Percentiles rank a stretch among this genome's conserved stretches.
phyloP scores from a whole-genome alignment of 2,329 filamentous ascomycete species.

The Xylariales sp. region DNA sequence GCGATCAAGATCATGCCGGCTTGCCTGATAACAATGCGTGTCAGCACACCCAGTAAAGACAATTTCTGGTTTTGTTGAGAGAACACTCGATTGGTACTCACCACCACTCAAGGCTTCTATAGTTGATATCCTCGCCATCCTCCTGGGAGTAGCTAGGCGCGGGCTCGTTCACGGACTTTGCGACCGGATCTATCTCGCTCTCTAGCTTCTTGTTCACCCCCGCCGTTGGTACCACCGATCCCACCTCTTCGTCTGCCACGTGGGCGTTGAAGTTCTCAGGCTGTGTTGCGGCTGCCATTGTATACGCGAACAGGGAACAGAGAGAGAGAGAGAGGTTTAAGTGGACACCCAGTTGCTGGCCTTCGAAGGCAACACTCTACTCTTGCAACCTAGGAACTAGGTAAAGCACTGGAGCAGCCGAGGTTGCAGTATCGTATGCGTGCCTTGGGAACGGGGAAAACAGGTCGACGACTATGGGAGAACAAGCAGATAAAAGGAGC shows the following conservation, averaged over 20 bases:
- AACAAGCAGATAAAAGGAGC: not conserved
- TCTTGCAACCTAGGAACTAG: no score
- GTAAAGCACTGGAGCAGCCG: no score
- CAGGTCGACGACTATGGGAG: not conserved
- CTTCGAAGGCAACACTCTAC: no score
- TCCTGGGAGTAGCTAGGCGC: conserved; percentile 10
- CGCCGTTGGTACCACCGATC: not conserved
- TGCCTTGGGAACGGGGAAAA: not conserved
- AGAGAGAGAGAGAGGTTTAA: no score
- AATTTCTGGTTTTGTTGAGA: not conserved
- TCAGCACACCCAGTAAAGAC: not conserved
- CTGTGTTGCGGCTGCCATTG: not conserved
- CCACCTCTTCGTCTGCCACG: not conserved
- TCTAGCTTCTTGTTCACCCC: conserved; percentile 3
- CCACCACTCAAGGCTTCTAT: conserved; percentile 34
- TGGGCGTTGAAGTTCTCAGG: not conserved
- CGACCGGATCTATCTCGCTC: not conserved
- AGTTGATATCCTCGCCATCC: conserved; percentile 22
- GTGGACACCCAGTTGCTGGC: no score
- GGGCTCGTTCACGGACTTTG: not conserved
- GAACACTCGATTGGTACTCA: conserved; percentile 14
- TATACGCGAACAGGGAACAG: no score
- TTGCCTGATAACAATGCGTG: conserved; percentile 31
- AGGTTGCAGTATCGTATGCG: no score
- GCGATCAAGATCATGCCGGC: conserved; percentile 39